Base-by-base conservation (phyloP, 208 protist genomes). In the Trypanosoma brucei region DNA sequence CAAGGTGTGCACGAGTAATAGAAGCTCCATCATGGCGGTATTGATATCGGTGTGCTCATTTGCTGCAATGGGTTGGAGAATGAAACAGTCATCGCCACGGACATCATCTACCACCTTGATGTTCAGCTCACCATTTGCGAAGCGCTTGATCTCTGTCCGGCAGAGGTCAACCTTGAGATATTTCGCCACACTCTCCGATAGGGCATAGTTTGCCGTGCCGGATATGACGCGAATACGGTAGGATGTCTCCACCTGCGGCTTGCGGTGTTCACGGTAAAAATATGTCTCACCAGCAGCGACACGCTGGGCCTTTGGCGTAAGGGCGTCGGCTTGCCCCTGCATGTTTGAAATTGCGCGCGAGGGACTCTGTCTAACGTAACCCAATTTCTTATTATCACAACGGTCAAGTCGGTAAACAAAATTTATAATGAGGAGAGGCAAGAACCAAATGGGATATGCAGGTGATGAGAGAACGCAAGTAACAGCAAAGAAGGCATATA, bases 51-150 rank as follows among this genome's bases (percentile, higher is more conserved):
- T 86, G 38, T 78, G 61, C 9, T 61, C 70, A 44, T 67, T 85
- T 3, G 60, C 81, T 9, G 83, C 72, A 4, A 95, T 98, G 33
- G 93, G 79, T 78, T 98, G 94, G 49, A 99, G 93, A 54, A 98
- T 96, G 71, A 97, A 98, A 62, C 97, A 91, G 79, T 99, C 97
- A 59, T 91, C 85, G 36, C 95, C 96, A 59, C 97, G 87, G 35
- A 98, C 92, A 69, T 94, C 96, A 57, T 98, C 94, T 6, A 94
- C 71, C n/a, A 98, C 81, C 49, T 97, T 94, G 61, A 96, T 93
- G 59, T 83, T 81, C 48, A 98, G 78, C 72, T 97, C 87, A 4
- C 86, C 89, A 69, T 97, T 95, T n/a, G 91, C 91, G 59, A 96
- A 96, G 13, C 79, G 72, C 51, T 92, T 91, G 48, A 95, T 85